Conservation (phyloP, 164 flowering plant genomes). For the Houttuynia cordata region DNA sequence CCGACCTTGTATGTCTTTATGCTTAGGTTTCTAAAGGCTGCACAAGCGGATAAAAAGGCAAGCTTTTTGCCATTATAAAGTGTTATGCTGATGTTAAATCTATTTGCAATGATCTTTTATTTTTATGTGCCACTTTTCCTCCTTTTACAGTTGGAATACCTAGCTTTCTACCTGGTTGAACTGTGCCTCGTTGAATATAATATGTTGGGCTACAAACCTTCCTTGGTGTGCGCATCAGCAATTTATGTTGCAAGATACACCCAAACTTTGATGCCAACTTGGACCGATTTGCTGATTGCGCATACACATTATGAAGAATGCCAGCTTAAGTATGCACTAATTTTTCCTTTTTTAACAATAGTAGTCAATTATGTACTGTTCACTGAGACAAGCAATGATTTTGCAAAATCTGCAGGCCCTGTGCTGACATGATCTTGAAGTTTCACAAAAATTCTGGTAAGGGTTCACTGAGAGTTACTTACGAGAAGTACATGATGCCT, state of each 20-base stretch:
- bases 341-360: not conserved
- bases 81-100: not conserved
- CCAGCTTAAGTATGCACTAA: slow-evolving; percentile 39
- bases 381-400: not conserved
- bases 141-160: slow-evolving; percentile 47
- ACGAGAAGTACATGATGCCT: slow-evolving; percentile 41
- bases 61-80: not conserved
- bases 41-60: slow-evolving; percentile 64
- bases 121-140: not conserved
- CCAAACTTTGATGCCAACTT: slow-evolving; percentile 39
- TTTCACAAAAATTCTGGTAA: slow-evolving; percentile 42
- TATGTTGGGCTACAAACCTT: slow-evolving; percentile 63
- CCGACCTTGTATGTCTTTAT: slow-evolving; percentile 86
- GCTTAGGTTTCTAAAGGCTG: slow-evolving; percentile 84
- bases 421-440: slow-evolving; percentile 61
- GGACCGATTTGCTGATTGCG: slow-evolving; percentile 61
- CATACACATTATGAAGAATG: slow-evolving; percentile 56
- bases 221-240: slow-evolving; percentile 79
- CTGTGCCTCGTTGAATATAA: slow-evolving; percentile 67
- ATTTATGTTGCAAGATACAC: slow-evolving; percentile 72
- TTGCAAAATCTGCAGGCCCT: slow-evolving; percentile 26
- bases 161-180: slow-evolving; percentile 77
- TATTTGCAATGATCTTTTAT: not conserved
- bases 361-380: not conserved
- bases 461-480: slow-evolving; percentile 46